Evolutionary conservation across 108 stramenopile genomes (phyloP), one percentile per base, ranked within the genome.

Genomic region (Skeletonema tropicum): DNA sequence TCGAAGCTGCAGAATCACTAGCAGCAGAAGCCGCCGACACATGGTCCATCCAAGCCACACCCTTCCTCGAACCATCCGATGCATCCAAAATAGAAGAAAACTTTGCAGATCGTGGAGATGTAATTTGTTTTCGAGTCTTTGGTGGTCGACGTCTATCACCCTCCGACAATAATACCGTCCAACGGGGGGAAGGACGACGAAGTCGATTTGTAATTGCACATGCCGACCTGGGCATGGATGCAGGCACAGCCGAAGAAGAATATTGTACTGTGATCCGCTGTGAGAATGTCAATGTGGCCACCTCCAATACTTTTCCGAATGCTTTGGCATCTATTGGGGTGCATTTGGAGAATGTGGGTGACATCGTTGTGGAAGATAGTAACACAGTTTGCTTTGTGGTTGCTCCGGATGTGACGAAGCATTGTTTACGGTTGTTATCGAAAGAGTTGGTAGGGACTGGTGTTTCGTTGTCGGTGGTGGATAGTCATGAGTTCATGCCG

Each of bases 401-500:
- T 11, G 73, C 69, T 55, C 82, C 82, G 6, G 41, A n/a, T 14
- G 68, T 83, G 3, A 67, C 66, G 6, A 83, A 75, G 46, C 73
- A 52, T 36, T 79, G 73, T 32, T 10, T 70, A 23, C 55, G 77
- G 14, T 75, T 83, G 25, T 60, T 83, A n/a, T 60, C 82, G 35
- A 79, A 79, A 57, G 82, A 83, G 48, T 35, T 83, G 31, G 59
- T 66, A n/a, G 80, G 80, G 39, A 49, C 61, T 1, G 80, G 80
- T 5, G 75, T 82, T 14, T 60, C 12, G 30, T 33, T 75, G 13
- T 48, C 63, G 33, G 41, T 71, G 1, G 46, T 70, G 13, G 80
- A 82, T 26, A 48, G 57, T 38, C 57, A 75, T 67, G 80, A 75
- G 61, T 82, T 75, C 58, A 75, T 82, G 80, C 80, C 80, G n/a